phyloP scores from a whole-genome alignment of 768 basidiomycete species.

The Suillus americanus region DNA sequence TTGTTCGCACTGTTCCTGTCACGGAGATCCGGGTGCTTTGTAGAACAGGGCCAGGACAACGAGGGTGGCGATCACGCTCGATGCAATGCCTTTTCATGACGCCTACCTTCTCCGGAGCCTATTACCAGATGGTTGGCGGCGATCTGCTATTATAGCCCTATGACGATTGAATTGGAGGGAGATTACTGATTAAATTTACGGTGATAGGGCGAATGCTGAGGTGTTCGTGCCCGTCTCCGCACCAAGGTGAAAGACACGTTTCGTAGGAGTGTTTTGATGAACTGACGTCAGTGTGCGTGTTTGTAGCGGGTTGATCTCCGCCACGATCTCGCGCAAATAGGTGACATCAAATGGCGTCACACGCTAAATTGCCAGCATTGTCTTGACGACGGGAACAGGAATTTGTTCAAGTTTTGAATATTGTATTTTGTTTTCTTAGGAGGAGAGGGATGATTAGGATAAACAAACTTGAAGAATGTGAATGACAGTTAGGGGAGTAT shows the following conservation, averaged over 20 bases:
- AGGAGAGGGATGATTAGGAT: neutral
- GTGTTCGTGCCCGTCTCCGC: conserved; percentile 85
- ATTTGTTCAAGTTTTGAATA: neutral
- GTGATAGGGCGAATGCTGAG: conserved; percentile 67
- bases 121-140: conserved; percentile 1
- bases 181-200: conserved; percentile 30
- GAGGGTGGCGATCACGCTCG: conserved; percentile 7
- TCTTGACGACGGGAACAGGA: conserved; percentile 29
- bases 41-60: conserved; percentile 1
- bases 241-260: conserved; percentile 63
- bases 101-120: conserved; percentile 4
- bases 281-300: conserved; percentile 29
- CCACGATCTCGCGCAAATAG: conserved; percentile 44
- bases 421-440: too few species aligned
- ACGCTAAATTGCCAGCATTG: conserved; percentile 19
- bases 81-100: conserved; percentile 7
- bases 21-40: conserved; percentile 2
- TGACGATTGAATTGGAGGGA: conserved; percentile 15
- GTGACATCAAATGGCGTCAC: conserved; percentile 30
- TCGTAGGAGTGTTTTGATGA: conserved; percentile 4
- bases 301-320: conserved; percentile 59
- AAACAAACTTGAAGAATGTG: neutral
- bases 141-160: conserved; percentile 14
- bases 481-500: conserved; percentile 8
- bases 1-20: conserved; percentile 4